Percentiles rank a stretch among this genome's conserved stretches.
phyloP scores from a whole-genome alignment of 345 rosid genomes.

The Turnera subulata region DNA sequence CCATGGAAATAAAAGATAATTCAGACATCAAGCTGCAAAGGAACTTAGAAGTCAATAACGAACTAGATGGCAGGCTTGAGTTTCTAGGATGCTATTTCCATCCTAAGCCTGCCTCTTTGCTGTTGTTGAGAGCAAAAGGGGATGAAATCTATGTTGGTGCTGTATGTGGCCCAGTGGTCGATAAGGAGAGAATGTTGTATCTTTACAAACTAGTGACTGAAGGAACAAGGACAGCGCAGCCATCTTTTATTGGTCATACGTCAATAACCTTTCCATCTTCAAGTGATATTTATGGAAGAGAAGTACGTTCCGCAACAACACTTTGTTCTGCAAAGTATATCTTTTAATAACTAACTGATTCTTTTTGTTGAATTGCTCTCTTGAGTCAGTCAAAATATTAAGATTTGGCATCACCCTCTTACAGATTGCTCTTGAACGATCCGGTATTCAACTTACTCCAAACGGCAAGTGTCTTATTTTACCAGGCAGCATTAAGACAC shows the following conservation, averaged over 20 bases:
- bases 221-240: conserved; percentile 53
- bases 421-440: conserved; percentile 56
- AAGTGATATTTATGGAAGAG: conserved; percentile 37
- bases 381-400: conserved; percentile 7
- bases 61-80: conserved; percentile 42
- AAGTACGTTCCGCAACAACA: conserved; percentile 27
- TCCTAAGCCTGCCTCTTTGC: conserved; percentile 52
- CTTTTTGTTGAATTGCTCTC: conserved; percentile 1
- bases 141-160: conserved; percentile 56
- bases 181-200: conserved; percentile 46
- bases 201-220: conserved; percentile 54
- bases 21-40: conserved; percentile 30
- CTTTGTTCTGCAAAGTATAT: conserved; percentile 6
- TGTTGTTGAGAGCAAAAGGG: conserved; percentile 45
- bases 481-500: conserved; percentile 55
- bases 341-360: conserved; percentile 1
- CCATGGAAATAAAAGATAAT: conserved; percentile 26
- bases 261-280: conserved; percentile 41
- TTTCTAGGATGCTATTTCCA: conserved; percentile 78
- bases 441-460: conserved; percentile 60
- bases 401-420: conserved; percentile 8
- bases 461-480: conserved; percentile 64
- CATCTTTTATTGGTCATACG: conserved; percentile 68
- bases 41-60: conserved; percentile 37
- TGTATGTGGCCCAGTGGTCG: conserved; percentile 47